phyloP scores from a whole-genome alignment of 768 basidiomycete species.

The Pulveroboletus ravenelii region DNA sequence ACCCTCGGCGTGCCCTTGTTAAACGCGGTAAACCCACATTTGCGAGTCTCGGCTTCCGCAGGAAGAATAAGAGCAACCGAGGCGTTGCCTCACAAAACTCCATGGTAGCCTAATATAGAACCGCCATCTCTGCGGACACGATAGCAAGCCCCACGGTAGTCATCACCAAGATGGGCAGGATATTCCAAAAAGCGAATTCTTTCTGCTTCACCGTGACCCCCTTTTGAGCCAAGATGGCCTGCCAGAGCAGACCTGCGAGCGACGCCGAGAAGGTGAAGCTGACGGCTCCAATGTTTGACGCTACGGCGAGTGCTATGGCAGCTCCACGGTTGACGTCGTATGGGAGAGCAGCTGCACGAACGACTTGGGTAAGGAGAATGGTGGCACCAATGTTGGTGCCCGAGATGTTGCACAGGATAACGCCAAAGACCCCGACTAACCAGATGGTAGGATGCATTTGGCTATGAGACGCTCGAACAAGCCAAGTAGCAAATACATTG shows the following conservation, averaged over 20 bases:
- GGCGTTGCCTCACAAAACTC: neutral
- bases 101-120: conserved; percentile 33
- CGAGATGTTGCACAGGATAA: conserved; percentile 74
- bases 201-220: conserved; percentile 53
- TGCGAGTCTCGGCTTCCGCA: neutral
- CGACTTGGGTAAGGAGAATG: conserved; percentile 79
- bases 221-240: conserved; percentile 67
- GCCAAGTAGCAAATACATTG: conserved; percentile 70
- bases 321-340: conserved; percentile 45
- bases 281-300: conserved; percentile 88
- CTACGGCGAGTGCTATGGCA: conserved; percentile 73
- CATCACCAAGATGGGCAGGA: conserved; percentile 58
- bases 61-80: neutral
- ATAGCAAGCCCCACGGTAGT: conserved; percentile 63
- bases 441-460: conserved; percentile 51
- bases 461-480: conserved; percentile 39
- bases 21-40: too few species aligned
- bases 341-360: conserved; percentile 43
- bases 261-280: conserved; percentile 86
- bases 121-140: conserved; percentile 72
- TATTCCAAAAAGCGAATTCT: conserved; percentile 72
- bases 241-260: conserved; percentile 86
- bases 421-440: conserved; percentile 66
- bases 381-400: conserved; percentile 92
- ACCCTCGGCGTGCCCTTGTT: too few species aligned